These are phyloP conservation scores for Umbelopsis vinacea DNA, from an alignment of 192 early-diverging fungal genomes.

Conservation along the genomic window DNA sequence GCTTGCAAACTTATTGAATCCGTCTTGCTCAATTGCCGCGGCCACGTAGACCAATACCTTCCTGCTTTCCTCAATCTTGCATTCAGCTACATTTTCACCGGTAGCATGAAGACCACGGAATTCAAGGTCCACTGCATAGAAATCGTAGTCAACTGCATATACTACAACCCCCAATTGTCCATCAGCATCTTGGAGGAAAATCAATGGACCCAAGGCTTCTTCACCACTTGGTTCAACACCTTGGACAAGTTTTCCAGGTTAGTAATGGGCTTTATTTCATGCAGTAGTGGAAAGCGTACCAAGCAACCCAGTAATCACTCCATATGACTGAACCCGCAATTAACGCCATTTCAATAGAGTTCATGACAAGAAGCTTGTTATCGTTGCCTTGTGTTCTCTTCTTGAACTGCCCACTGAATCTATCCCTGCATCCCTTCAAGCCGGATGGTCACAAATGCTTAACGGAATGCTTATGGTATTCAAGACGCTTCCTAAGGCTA, in stretches of 20 bases:
- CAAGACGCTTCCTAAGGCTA: conserved; percentile 74
- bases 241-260: conserved; percentile 65
- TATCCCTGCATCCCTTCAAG: conserved; percentile 73
- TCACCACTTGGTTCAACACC: conserved; percentile 77
- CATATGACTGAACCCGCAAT: neutral
- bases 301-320: neutral
- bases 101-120: conserved; percentile 63
- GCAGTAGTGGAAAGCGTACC: neutral
- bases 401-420: conserved; percentile 71
- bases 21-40: conserved; percentile 82
- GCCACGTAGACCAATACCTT: conserved; percentile 77
- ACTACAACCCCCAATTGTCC: conserved; percentile 84
- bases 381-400: conserved; percentile 77
- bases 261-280: neutral
- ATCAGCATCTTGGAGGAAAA: conserved; percentile 80
- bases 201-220: conserved; percentile 76
- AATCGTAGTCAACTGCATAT: conserved; percentile 79
- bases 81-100: conserved; percentile 63
- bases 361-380: conserved; percentile 93
- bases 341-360: conserved; percentile 55
- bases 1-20: conserved; percentile 88
- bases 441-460: conserved; percentile 76
- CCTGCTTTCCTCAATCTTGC: conserved; percentile 74
- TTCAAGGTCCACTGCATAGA: conserved; percentile 82
- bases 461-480: conserved; percentile 74